These are phyloP conservation scores for Penicillium lagena DNA, from an alignment of 495 filamentous ascomycete genomes.

Conservation along the genomic window DNA sequence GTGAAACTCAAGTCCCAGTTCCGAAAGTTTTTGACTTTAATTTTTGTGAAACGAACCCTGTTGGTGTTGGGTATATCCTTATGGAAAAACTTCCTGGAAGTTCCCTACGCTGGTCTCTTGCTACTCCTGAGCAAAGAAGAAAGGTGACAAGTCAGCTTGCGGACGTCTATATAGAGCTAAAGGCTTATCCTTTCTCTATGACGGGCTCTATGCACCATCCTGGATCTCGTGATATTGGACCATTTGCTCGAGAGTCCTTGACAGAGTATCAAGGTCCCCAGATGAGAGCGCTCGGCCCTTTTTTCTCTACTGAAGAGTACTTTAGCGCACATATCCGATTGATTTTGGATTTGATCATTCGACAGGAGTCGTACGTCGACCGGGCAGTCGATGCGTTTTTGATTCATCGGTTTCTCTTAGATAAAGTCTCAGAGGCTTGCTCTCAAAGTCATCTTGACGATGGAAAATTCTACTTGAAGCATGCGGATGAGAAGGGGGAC, in stretches of 20 bases:
- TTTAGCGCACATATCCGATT: conserved; percentile 10
- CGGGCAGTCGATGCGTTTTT: conserved; percentile 28
- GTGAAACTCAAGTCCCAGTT: conserved; percentile 19
- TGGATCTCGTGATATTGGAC: conserved; percentile 14
- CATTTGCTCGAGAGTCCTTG: conserved; percentile 25
- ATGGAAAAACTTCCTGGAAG: conserved; percentile 36
- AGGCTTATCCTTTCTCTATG: conserved; percentile 20
- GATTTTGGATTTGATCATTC: conserved; percentile 22
- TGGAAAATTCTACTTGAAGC: neutral
- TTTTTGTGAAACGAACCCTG: conserved; percentile 20
- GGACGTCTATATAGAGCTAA: conserved; percentile 34
- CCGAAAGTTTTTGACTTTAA: conserved; percentile 24
- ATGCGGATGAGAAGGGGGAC: conserved; percentile 24
- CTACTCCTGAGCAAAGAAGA: conserved; percentile 15
- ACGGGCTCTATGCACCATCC: conserved; percentile 21
- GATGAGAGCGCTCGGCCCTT: conserved; percentile 15
- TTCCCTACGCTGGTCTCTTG: conserved; percentile 22
- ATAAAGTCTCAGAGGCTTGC: conserved; percentile 10
- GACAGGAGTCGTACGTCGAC: conserved; percentile 18
- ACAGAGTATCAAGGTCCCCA: conserved; percentile 13
- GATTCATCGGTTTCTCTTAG: conserved; percentile 31
- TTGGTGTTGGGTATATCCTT: conserved; percentile 32
- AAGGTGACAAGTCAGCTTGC: conserved; percentile 32
- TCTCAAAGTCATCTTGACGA: conserved; percentile 11
- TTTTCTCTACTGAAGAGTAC: conserved; percentile 13